Percentiles rank a stretch among this genome's conserved stretches.
Conservation (phyloP, 768 basidiomycete genomes). For the Boletus sensibilis region DNA sequence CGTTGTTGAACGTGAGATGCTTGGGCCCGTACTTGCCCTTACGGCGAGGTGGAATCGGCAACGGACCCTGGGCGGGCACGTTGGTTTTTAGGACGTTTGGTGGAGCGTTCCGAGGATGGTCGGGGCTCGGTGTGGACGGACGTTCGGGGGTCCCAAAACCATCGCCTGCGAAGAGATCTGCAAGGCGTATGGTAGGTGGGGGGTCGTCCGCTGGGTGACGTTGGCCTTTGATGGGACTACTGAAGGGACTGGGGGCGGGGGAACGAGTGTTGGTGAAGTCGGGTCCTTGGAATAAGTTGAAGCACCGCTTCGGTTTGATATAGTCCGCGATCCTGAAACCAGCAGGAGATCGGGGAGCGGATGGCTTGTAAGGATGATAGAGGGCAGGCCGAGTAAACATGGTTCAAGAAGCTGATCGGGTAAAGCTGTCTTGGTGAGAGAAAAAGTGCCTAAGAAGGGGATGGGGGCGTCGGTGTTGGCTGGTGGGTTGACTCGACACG, state of each 20-base stretch:
- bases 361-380: constrained; percentile 16
- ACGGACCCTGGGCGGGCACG: neutral
- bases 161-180: neutral
- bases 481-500: neutral
- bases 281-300: constrained; percentile 19
- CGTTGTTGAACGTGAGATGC: constrained; percentile 11
- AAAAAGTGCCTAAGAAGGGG: neutral
- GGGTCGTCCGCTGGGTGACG: constrained; percentile 4
- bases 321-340: constrained; percentile 26
- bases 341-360: constrained; percentile 23
- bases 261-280: constrained; percentile 11
- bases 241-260: constrained; percentile 16
- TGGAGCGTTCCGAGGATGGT: neutral
- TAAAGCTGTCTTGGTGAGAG: neutral
- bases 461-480: neutral
- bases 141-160: neutral
- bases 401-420: neutral
- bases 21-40: constrained; percentile 19
- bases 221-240: constrained; percentile 12
- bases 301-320: constrained; percentile 16
- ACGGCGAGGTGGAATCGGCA: neutral
- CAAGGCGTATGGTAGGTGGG: constrained; percentile 8
- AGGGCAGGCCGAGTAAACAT: constrained; percentile 21
- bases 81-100: neutral
- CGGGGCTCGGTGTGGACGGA: neutral